Evolutionary conservation across 2,329 filamentous ascomycete species (phyloP), one percentile per base, ranked within the genome.

Genomic region (Knufia petricola): DNA sequence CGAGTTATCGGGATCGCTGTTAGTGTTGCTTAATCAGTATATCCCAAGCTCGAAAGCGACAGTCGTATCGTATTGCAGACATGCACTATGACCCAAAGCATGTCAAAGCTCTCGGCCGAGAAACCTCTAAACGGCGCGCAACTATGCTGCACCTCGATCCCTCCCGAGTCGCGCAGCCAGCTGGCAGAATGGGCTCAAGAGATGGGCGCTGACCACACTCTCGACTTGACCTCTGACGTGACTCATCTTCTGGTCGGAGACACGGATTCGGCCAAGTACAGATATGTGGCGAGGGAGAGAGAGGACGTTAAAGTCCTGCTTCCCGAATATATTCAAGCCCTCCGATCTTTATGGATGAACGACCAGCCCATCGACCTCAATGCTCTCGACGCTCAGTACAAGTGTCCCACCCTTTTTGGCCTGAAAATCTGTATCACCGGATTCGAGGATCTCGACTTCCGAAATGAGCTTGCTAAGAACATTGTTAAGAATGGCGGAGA

Each of bases 231-330:
- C n/a, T 86, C 85, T 49, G 87, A 95, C 64, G 87, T 94, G 41
- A 96, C 92, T 3, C 92, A 98, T 69, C 80, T 98, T 40, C 78
- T 98, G 54, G 87, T 95, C 53, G 92, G 89, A 64, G 82, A 85
- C 60, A 85, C 87, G 60, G 79, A 90, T 63, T 96, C 90, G 1
- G 80, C 85, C 43, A 98, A 98, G 66, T 98, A 98, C 68, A 84
- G 82, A 65, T 95, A 94, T 72, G 90, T 96, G 60, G 92, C 90
- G 47, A 86, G 83, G 62, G 85, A 90, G 64, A 79, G 92, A 46
- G 81, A 84, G 41, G 92, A 98, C 61, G 82, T 98, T 60, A 81
- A 80, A 62, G 82, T 88, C 43, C 82, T 98, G 69, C 78, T 78
- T 37, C 78, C 83, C n/a, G 77, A 79, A 60, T 98, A 88, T 86